Evolutionary conservation across 2,329 filamentous ascomycete species (phyloP).

Genomic region (Calonectria fujianensis): DNA sequence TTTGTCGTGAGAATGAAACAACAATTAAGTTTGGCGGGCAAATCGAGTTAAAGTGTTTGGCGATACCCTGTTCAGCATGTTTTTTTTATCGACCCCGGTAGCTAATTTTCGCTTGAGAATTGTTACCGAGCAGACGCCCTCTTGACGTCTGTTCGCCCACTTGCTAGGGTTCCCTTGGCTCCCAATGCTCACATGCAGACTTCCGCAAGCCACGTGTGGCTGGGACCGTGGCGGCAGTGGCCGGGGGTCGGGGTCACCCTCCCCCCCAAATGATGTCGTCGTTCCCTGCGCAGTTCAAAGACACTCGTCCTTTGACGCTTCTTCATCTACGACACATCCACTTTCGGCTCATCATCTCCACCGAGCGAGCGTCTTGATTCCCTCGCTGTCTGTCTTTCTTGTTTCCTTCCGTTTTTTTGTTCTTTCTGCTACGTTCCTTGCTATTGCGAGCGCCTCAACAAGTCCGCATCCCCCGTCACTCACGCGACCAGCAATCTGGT

Average conservation of each 20-base stretch:
- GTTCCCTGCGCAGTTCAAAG: slow-evolving; percentile 40
- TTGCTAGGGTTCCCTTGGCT: slow-evolving; percentile 24
- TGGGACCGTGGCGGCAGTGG: neutral
- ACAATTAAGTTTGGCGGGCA: neutral
- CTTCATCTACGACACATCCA: slow-evolving; percentile 33
- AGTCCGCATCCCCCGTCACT: slow-evolving; percentile 33
- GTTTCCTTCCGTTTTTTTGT: slow-evolving; percentile 19
- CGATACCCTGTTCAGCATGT: neutral
- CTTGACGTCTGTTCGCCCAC: slow-evolving; percentile 1
- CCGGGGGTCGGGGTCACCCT: slow-evolving; percentile 24
- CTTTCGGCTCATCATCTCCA: slow-evolving; percentile 32
- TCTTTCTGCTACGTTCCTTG: slow-evolving; percentile 13
- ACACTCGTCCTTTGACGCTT: slow-evolving; percentile 29
- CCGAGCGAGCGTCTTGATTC: slow-evolving; percentile 27
- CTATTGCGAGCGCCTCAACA: slow-evolving; percentile 11
- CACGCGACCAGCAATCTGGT: slow-evolving; percentile 55
- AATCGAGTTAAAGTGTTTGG: neutral
- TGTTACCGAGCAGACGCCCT: neutral
- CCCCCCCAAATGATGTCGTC: slow-evolving; percentile 41
- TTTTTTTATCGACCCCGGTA: neutral
- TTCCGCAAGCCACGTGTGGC: slow-evolving; percentile 35
- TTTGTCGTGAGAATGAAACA: neutral
- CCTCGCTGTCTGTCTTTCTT: slow-evolving; percentile 31
- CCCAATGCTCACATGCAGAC: slow-evolving; percentile 35
- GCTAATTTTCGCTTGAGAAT: neutral